phyloP scores from a whole-genome alignment of 495 filamentous ascomycete species.

The Oidiodendron maius region DNA sequence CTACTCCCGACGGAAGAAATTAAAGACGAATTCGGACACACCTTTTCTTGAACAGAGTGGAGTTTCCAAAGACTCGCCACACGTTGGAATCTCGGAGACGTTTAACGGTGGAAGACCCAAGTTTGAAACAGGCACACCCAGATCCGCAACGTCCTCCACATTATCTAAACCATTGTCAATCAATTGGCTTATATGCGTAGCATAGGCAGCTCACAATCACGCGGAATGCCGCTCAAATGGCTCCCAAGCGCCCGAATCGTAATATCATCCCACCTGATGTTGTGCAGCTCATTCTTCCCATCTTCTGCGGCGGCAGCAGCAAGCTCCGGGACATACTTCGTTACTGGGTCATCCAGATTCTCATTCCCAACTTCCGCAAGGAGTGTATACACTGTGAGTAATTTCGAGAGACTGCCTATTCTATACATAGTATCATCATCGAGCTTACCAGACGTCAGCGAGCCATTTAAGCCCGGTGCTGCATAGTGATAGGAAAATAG shows the following conservation, averaged over 20 bases:
- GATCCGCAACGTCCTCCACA: slow-evolving; percentile 38
- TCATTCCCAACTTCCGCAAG: slow-evolving; percentile 31
- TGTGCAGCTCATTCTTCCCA: slow-evolving; percentile 31
- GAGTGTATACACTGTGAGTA: slow-evolving; percentile 40
- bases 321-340: slow-evolving; percentile 52
- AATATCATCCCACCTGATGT: slow-evolving; percentile 46
- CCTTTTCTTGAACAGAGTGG: slow-evolving; percentile 41
- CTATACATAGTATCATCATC: slow-evolving; percentile 39
- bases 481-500: slow-evolving; percentile 44
- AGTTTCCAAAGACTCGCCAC: slow-evolving; percentile 26
- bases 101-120: slow-evolving; percentile 38
- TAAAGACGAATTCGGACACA: slow-evolving; percentile 44
- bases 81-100: slow-evolving; percentile 33
- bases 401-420: slow-evolving; percentile 44
- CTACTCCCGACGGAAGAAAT: slow-evolving; percentile 37
- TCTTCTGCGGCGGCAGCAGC: slow-evolving; percentile 33
- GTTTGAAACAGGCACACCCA: slow-evolving; percentile 25
- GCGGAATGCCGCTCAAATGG: slow-evolving; percentile 44
- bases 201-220: too few relatives aligned
- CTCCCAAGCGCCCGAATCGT: slow-evolving; percentile 47
- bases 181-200: too few relatives aligned
- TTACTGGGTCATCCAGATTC: slow-evolving; percentile 35
- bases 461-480: slow-evolving; percentile 26
- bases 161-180: slow-evolving; percentile 42
- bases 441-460: slow-evolving; percentile 26